Base-by-base conservation (phyloP, 192 early-diverging fungal species). In the Coemansia sp. region DNA sequence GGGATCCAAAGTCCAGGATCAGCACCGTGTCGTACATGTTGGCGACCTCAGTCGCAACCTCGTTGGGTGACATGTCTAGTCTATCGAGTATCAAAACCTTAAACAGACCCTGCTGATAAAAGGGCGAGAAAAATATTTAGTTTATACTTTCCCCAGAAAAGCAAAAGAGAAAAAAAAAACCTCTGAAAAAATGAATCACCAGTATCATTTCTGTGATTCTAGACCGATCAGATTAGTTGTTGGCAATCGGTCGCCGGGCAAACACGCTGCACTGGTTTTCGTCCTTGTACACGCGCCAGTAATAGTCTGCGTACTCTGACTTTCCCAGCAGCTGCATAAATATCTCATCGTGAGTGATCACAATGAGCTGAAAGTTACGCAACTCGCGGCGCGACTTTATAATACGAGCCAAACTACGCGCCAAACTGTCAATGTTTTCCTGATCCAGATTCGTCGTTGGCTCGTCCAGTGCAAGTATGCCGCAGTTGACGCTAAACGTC, bases 1-100 rank as follows among this genome's bases (percentile, higher is more conserved):
- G 97, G 32, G 94, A 96, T 66, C 97, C 97, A 88, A 97, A 97
- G 85, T 99, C 97, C 64, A 98, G 86, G 82, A 98, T 98, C 65
- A 98, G 89, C 82, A 98, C 89, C 64, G 94, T 96, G 75, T 98
- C 94, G 72, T 93, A 94, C 70, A 91, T 82, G 65, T 88, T 85
- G 74, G 91, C 85, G 66, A 94, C 89, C 65, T 91, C 67, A 22
- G 76, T 65, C 57, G 71, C 67, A 35, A 47, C 57, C 35, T 79
- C 71, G 65, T 32, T 73, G 32, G 76, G 23, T 14, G 52, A 24
- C 53, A 55, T 55, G 22, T 15, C 15, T 48, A 15, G 23, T 2
- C 4, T 43, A n/a, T 43, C 41, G 2, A 43, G 12, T 43, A n/a
- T 14, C 41, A 32, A 32, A 32, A 32, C 29, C 29, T 32, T 32